Conservation (phyloP, 2,329 filamentous ascomycete genomes). For the Colletotrichum falcatum region DNA sequence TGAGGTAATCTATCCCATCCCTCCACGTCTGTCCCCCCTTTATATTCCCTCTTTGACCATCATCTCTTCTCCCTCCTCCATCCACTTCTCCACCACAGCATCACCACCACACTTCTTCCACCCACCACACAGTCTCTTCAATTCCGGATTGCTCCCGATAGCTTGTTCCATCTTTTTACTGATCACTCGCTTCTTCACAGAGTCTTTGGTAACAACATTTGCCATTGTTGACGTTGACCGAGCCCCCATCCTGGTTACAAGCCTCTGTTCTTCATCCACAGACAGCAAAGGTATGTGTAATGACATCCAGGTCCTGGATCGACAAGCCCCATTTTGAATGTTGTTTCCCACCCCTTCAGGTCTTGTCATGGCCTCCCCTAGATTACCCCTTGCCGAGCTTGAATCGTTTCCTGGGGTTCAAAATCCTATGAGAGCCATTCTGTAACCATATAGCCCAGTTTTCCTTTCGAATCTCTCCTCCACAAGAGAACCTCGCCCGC, state of each 20-base stretch:
- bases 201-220: slow-evolving; percentile 65
- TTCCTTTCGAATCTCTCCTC: no score
- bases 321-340: neutral
- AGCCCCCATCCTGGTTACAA: slow-evolving; percentile 41
- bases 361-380: neutral
- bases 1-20: slow-evolving; percentile 31
- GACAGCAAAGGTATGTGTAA: slow-evolving; percentile 34
- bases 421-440: neutral
- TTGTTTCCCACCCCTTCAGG: no score
- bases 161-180: slow-evolving; percentile 70
- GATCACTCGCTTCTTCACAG: slow-evolving; percentile 66
- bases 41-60: slow-evolving; percentile 43
- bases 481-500: no score
- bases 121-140: slow-evolving; percentile 55
- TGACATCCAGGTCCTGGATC: slow-evolving; percentile 5
- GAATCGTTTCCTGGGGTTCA: neutral
- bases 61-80: slow-evolving; percentile 46
- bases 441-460: neutral
- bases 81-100: slow-evolving; percentile 54
- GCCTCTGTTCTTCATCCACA: slow-evolving; percentile 44
- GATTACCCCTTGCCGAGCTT: neutral
- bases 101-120: slow-evolving; percentile 52
- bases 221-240: slow-evolving; percentile 48
- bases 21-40: slow-evolving; percentile 40
- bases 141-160: slow-evolving; percentile 64